Evolutionary conservation across 495 filamentous ascomycete species (phyloP).

Genomic region (Aspergillus nidulans): DNA sequence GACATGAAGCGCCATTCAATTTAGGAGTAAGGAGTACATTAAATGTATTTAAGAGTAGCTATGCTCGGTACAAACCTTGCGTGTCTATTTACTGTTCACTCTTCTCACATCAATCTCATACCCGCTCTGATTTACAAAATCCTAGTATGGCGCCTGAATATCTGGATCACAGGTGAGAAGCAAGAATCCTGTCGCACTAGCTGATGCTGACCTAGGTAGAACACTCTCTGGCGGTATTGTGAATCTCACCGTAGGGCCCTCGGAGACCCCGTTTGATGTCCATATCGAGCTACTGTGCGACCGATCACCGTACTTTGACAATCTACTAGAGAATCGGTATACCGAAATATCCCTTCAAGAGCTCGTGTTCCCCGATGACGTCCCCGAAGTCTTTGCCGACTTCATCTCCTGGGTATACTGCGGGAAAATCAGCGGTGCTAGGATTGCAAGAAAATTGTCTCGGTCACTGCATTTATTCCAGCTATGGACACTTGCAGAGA

Average conservation of each 20-base stretch:
- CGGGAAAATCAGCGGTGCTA: neutral
- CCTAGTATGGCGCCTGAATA: neutral
- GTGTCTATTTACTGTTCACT: too few species aligned
- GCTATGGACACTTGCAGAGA: neutral
- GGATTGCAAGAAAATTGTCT: neutral
- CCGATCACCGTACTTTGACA: neutral
- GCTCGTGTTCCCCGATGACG: neutral
- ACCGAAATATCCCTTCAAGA: neutral
- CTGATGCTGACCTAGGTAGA: neutral
- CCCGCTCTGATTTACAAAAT: neutral
- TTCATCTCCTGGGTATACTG: neutral
- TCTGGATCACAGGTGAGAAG: neutral
- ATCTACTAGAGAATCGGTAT: neutral
- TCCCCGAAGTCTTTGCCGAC: neutral
- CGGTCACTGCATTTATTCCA: neutral
- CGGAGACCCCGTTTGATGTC: neutral
- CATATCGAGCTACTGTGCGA: constrained; percentile 2
- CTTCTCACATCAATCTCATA: too few species aligned
- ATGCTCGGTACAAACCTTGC: too few species aligned
- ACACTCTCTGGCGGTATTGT: neutral
- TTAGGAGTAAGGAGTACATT: too few species aligned
- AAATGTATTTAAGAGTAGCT: too few species aligned
- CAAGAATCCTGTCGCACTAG: neutral
- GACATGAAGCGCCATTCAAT: too few species aligned
- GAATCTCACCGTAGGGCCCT: neutral